These are phyloP conservation scores for Pythium grandisporangium DNA, from an alignment of 352 stramenopile genomes.

Conservation along the genomic window DNA sequence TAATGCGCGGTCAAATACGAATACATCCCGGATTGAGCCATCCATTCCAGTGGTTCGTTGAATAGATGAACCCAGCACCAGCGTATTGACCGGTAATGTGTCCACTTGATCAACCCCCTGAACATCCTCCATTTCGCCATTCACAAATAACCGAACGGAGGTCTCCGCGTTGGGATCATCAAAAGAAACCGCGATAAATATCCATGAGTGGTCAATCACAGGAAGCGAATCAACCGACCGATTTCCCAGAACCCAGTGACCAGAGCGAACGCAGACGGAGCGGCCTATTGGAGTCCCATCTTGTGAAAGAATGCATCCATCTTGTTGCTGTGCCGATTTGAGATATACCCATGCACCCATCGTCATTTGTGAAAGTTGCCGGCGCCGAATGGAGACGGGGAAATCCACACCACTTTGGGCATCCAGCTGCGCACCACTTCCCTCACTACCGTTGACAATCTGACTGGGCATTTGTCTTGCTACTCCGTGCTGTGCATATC, in stretches of 20 bases:
- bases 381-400: slow-evolving; percentile 16
- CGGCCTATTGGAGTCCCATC: slow-evolving; percentile 22
- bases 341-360: slow-evolving; percentile 33
- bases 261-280: slow-evolving; percentile 23
- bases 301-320: slow-evolving; percentile 33
- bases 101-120: too few species aligned
- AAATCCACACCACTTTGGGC: slow-evolving; percentile 19
- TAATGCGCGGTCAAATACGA: slow-evolving; percentile 31
- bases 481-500: slow-evolving; percentile 30
- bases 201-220: slow-evolving; percentile 18
- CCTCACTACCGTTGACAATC: neutral
- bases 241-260: slow-evolving; percentile 20
- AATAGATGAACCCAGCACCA: slow-evolving; percentile 9
- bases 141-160: slow-evolving; percentile 11
- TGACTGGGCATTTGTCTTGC: neutral
- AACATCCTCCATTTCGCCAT: slow-evolving; percentile 5
- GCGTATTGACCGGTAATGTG: neutral
- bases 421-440: slow-evolving; percentile 8
- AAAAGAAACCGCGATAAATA: slow-evolving; percentile 32
- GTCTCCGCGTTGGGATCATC: slow-evolving; percentile 2
- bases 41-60: slow-evolving; percentile 16
- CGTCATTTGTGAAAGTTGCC: slow-evolving; percentile 17
- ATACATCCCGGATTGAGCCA: slow-evolving; percentile 26
- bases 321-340: slow-evolving; percentile 5
- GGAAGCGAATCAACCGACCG: neutral